Conservation (phyloP, 257 asterid genomes). For the Lycium barbarum region DNA sequence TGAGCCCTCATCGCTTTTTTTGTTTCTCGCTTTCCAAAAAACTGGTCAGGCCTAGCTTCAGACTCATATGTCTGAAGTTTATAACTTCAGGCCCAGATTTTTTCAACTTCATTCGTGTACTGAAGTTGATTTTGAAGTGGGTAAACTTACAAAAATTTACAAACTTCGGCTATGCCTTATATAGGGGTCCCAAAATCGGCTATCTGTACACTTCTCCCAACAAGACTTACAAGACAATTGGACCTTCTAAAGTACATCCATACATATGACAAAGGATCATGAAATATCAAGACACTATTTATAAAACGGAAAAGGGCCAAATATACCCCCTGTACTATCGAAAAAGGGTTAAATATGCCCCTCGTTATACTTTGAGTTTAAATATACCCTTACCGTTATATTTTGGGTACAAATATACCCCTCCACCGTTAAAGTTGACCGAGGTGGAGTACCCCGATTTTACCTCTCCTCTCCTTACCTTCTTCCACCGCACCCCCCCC, state of each 20-base stretch:
- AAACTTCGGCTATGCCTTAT: neutral
- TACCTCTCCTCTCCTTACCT: too few species aligned
- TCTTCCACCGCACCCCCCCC: too few species aligned
- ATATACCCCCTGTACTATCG: too few species aligned
- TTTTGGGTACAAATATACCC: too few species aligned
- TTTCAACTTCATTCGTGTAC: neutral
- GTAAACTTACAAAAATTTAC: neutral
- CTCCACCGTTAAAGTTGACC: too few species aligned
- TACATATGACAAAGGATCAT: conserved; percentile 6
- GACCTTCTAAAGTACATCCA: neutral
- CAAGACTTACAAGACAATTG: neutral
- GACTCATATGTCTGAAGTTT: neutral
- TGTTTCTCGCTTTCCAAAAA: too few species aligned
- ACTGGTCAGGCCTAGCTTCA: neutral
- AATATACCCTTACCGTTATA: too few species aligned
- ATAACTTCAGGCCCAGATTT: neutral
- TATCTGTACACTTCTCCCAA: neutral
- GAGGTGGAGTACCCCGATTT: too few species aligned
- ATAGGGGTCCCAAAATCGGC: neutral
- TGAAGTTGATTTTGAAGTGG: neutral
- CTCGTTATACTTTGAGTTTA: too few species aligned
- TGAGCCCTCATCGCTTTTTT: too few species aligned
- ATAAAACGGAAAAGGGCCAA: too few species aligned
- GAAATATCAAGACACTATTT: conserved; percentile 3
- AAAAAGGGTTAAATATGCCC: too few species aligned